Evolutionary conservation across 352 stramenopile genomes (phyloP).

Genomic region (Phytophthora palmivora): DNA sequence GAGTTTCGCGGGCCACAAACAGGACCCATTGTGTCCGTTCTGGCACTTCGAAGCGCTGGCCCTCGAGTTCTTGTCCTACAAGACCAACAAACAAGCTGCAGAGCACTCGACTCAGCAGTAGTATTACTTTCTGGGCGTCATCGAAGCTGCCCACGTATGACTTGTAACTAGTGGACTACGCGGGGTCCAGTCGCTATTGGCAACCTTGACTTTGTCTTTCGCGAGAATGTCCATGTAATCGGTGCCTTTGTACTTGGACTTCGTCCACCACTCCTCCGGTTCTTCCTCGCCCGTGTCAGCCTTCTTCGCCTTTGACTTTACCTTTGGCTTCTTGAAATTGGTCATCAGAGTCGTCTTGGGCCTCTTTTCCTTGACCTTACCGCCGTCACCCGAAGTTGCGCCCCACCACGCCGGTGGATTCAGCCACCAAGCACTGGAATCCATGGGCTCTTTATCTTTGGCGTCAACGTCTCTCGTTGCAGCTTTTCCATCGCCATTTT

Average conservation of each 20-base stretch:
- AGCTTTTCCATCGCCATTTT: slow-evolving; percentile 19
- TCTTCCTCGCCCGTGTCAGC: slow-evolving; percentile 7
- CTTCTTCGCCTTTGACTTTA: slow-evolving; percentile 19
- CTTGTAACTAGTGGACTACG: slow-evolving; percentile 46
- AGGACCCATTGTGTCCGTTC: slow-evolving; percentile 67
- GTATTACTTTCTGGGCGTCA: slow-evolving; percentile 29
- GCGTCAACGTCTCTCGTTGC: not conserved
- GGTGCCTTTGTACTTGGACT: slow-evolving; percentile 74
- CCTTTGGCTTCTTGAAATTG: slow-evolving; percentile 37
- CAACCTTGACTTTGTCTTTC: slow-evolving; percentile 13
- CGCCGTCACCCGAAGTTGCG: slow-evolving; percentile 2
- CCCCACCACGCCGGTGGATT: slow-evolving; percentile 77
- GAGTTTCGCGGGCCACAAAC: slow-evolving; percentile 59
- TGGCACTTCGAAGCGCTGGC: slow-evolving; percentile 65
- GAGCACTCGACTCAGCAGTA: not conserved
- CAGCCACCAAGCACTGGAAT: slow-evolving; percentile 65
- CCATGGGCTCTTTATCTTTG: slow-evolving; percentile 21
- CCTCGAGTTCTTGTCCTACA: slow-evolving; percentile 55
- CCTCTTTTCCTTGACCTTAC: slow-evolving; percentile 33
- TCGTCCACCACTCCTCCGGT: slow-evolving; percentile 71
- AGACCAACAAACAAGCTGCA: slow-evolving; percentile 6
- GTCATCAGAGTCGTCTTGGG: slow-evolving; percentile 24
- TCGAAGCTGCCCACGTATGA: slow-evolving; percentile 51
- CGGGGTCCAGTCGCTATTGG: slow-evolving; percentile 30
- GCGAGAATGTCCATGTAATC: slow-evolving; percentile 59